Evolutionary conservation across 108 stramenopile genomes (phyloP), one percentile per base, ranked within the genome.

Genomic region (Pseudonitzschia delicatissima): DNA sequence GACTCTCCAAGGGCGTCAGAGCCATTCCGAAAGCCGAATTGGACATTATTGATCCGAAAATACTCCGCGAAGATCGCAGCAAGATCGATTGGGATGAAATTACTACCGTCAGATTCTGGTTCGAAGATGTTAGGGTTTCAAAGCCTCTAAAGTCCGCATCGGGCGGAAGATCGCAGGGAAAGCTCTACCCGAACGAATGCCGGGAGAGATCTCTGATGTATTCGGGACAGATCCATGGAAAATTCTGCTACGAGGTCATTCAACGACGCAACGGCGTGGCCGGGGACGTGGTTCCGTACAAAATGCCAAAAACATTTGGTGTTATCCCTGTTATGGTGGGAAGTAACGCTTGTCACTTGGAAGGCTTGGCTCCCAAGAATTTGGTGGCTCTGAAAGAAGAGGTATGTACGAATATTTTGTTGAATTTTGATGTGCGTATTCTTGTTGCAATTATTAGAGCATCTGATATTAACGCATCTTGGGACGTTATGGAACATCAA

Each of bases 261-360:
- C 80, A 87, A 35, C 61, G 84, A 29, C 71, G 87, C 18, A 87
- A 88, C 74, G 88, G 86, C 3, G 72, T 84, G 34, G 69, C 67
- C 15, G 66, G 78, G 25, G 33, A 29, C 21, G 59, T 67, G 15
- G 62, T 52, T 18, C 51, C 69, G 7, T 57, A 66, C 45, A 76
- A 82, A 61, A 59, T 82, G 25, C 29, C 62, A 9, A 72, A 82
- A 23, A 84, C 77, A 37, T 87, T 96, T 67, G 98, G 98, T 11
- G 80, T 87, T 44, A 78, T 98, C 79, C 98, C 98, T 23, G 87
- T 99, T 48, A 98, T 98, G 97, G 93, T 96, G 27, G 68, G 84
- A 71, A 84, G 81, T 47, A 83, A 84, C 26, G 80, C 76, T 2
- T 93, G 92, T 69, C 92, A 93, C 65, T 76, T 93, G 57, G 49